A percentile compares a stretch with the other conserved stretches of the same genome.
Evolutionary conservation across 805 yeast genomes (phyloP).

Genomic region (Soucietia sequanensis): DNA sequence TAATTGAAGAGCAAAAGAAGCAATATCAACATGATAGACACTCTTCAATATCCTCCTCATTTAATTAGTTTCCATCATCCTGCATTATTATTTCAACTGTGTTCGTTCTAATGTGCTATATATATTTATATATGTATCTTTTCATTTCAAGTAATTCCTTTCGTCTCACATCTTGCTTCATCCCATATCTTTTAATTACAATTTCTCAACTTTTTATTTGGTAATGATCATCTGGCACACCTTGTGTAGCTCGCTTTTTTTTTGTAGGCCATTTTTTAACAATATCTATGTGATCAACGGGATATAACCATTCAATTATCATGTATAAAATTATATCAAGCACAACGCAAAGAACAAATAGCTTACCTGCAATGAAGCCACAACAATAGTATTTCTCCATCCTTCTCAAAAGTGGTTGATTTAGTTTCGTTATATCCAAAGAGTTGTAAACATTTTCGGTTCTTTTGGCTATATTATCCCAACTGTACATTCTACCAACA

Average conservation of each 20-base stretch:
- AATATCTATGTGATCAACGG: conserved; percentile 64
- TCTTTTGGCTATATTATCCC: conserved; percentile 84
- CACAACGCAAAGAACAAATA: conserved; percentile 76
- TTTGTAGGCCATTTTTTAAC: conserved; percentile 77
- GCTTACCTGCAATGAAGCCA: conserved; percentile 82
- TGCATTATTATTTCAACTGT: too few species aligned
- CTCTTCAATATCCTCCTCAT: conserved; percentile 1
- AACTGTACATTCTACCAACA: conserved; percentile 80
- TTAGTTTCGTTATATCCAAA: conserved; percentile 35
- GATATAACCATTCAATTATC: conserved; percentile 69
- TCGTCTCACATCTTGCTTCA: too few species aligned
- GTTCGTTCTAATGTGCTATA: too few species aligned
- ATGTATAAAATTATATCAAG: conserved; percentile 70
- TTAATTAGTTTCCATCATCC: too few species aligned
- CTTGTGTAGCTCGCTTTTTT: conserved; percentile 1
- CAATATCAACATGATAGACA: conserved; percentile 4
- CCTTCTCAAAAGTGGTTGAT: conserved; percentile 57
- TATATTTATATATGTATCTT: too few species aligned
- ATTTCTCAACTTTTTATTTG: too few species aligned
- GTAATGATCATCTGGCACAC: too few species aligned
- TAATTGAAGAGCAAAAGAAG: conserved; percentile 14
- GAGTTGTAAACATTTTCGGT: conserved; percentile 79
- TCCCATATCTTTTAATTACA: too few species aligned
- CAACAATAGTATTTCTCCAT: conserved; percentile 64
- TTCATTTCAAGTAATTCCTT: too few species aligned